These are phyloP conservation scores for Allium sativum DNA, from an alignment of 106 monocot genomes.

Conservation along the genomic window DNA sequence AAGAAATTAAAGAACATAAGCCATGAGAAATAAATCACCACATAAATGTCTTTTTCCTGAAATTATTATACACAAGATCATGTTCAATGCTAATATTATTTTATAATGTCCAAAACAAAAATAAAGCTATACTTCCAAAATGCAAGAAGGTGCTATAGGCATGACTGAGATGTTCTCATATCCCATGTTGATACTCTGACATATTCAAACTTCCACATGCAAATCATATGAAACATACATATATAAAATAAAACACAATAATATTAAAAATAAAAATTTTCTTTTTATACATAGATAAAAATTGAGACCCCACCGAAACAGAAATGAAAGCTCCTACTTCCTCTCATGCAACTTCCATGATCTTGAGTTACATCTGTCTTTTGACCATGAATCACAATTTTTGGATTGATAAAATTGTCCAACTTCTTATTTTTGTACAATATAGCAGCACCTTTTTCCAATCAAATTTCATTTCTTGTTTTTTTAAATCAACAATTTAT, in stretches of 20 bases:
- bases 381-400: background rate
- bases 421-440: background rate
- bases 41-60: background rate
- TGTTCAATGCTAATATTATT: background rate
- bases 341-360: background rate
- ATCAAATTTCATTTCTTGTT: background rate
- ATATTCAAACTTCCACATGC: conserved; percentile 4
- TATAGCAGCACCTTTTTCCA: background rate
- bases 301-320: background rate
- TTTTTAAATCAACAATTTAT: background rate
- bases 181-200: conserved; percentile 9
- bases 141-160: background rate
- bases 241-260: background rate
- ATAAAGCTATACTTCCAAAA: background rate
- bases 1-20: background rate
- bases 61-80: background rate
- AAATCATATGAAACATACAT: conserved; percentile 2
- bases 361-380: background rate
- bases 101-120: background rate
- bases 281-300: background rate
- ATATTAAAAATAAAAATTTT: background rate
- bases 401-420: background rate
- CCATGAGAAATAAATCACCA: background rate
- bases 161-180: conserved; percentile 1
- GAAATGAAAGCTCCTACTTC: background rate